Conservation (phyloP, 169 alveolate species). For the Babesia gibsoni region DNA sequence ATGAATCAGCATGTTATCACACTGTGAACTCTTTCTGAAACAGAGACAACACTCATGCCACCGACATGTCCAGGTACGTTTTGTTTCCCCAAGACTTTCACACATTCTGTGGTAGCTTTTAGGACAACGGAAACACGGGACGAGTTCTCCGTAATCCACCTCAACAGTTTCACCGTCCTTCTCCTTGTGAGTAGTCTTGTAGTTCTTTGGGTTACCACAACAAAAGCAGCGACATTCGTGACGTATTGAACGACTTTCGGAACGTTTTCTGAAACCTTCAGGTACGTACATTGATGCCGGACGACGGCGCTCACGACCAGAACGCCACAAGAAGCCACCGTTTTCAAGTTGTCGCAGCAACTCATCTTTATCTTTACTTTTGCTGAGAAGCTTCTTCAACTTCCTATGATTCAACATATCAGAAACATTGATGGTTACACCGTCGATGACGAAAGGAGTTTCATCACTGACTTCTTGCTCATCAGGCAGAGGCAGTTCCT, state of each 20-base stretch:
- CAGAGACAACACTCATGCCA: slow-evolving; percentile 92
- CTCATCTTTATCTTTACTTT: slow-evolving; percentile 27
- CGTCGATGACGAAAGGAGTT: slow-evolving; percentile 40
- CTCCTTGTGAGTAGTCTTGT: slow-evolving; percentile 65
- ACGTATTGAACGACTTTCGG: slow-evolving; percentile 76
- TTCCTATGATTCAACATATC: slow-evolving; percentile 33
- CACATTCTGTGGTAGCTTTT: slow-evolving; percentile 85
- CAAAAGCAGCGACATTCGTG: slow-evolving; percentile 86
- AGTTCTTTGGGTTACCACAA: slow-evolving; percentile 82
- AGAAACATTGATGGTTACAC: background rate
- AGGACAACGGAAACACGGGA: slow-evolving; percentile 87
- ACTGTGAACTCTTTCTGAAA: slow-evolving; percentile 84
- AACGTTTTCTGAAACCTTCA: slow-evolving; percentile 72
- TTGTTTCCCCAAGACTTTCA: slow-evolving; percentile 71
- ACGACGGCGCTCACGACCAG: slow-evolving; percentile 72
- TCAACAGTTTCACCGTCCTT: slow-evolving; percentile 72
- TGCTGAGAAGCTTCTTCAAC: slow-evolving; percentile 21
- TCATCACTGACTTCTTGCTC: slow-evolving; percentile 51
- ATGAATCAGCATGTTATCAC: slow-evolving; percentile 87
- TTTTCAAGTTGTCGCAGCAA: slow-evolving; percentile 43
- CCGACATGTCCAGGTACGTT: slow-evolving; percentile 85
- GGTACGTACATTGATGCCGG: slow-evolving; percentile 76
- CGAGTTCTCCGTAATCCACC: slow-evolving; percentile 79
- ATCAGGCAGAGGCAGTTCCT: slow-evolving; percentile 30
- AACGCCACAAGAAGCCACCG: slow-evolving; percentile 72